Conservation (phyloP, 306 rosid species). For the Cicer chorassanicum region DNA sequence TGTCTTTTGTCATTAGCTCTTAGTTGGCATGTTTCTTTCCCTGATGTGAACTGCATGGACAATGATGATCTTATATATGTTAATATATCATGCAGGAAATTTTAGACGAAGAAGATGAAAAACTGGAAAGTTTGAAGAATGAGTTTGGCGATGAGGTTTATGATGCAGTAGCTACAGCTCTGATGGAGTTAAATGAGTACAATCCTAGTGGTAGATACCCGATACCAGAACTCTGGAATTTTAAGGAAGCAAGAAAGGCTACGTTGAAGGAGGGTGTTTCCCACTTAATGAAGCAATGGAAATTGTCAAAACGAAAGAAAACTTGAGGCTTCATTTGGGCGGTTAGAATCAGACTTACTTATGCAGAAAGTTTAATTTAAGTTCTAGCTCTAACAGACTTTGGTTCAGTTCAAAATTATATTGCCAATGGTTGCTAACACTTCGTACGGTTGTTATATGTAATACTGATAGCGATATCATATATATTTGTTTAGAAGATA, state of each 20-base stretch:
- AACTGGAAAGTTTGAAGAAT: slow-evolving; percentile 57
- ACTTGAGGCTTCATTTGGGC: slow-evolving; percentile 40
- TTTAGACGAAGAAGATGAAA: slow-evolving; percentile 67
- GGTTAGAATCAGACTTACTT: not conserved
- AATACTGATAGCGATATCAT: not conserved
- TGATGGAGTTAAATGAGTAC: slow-evolving; percentile 70
- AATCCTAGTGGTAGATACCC: slow-evolving; percentile 86
- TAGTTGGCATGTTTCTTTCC: slow-evolving; percentile 1
- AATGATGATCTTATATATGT: slow-evolving; percentile 9
- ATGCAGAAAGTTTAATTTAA: not conserved
- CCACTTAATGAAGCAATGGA: slow-evolving; percentile 62
- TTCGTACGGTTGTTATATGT: not conserved
- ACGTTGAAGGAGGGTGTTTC: slow-evolving; percentile 60
- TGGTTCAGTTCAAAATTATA: not conserved
- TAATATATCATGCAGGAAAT: slow-evolving; percentile 57
- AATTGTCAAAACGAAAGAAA: slow-evolving; percentile 23
- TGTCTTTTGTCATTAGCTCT: not conserved
- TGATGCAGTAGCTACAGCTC: slow-evolving; percentile 59
- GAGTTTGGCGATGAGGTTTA: slow-evolving; percentile 63
- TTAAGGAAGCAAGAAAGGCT: slow-evolving; percentile 66
- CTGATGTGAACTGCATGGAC: not conserved
- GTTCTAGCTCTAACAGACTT: not conserved
- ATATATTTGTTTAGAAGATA: not conserved
- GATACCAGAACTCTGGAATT: slow-evolving; percentile 69
- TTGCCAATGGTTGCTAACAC: not conserved